Evolutionary conservation across 176 grass and related monocot species (phyloP).

Genomic region (Areca catechu): DNA sequence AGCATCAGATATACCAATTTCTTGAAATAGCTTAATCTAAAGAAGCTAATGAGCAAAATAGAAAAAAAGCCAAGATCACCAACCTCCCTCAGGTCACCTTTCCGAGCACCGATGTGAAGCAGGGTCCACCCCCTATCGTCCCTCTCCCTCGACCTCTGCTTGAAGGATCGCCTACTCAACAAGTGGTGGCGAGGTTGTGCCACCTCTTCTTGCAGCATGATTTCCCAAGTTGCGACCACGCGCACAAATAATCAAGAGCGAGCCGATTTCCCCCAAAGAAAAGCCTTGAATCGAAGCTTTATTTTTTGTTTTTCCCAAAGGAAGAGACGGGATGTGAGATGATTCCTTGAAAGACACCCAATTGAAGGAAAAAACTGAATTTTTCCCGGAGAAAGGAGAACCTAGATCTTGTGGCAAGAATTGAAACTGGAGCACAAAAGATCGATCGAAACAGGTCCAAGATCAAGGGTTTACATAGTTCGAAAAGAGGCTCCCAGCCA

Average conservation of each 20-base stretch:
- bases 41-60: neutral
- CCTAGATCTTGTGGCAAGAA: neutral
- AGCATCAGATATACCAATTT: too few species aligned
- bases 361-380: neutral
- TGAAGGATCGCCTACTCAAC: conserved; percentile 19
- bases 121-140: conserved; percentile 75
- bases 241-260: neutral
- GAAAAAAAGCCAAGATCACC: neutral
- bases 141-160: conserved; percentile 20
- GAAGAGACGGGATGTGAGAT: neutral
- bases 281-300: too few species aligned
- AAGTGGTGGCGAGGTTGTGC: conserved; percentile 4
- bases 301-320: neutral
- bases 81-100: conserved; percentile 88
- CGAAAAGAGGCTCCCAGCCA: neutral
- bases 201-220: conserved; percentile 39
- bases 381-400: neutral
- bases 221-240: neutral
- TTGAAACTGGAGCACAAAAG: neutral
- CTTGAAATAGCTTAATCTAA: too few species aligned
- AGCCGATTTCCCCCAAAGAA: too few species aligned
- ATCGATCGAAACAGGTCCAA: neutral
- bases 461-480: conserved; percentile 36
- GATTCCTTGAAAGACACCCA: neutral
- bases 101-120: conserved; percentile 67